Evolutionary conservation across 208 protist genomes (phyloP), one percentile per base, ranked within the genome.

Genomic region (Sergeia podlipaevii): DNA sequence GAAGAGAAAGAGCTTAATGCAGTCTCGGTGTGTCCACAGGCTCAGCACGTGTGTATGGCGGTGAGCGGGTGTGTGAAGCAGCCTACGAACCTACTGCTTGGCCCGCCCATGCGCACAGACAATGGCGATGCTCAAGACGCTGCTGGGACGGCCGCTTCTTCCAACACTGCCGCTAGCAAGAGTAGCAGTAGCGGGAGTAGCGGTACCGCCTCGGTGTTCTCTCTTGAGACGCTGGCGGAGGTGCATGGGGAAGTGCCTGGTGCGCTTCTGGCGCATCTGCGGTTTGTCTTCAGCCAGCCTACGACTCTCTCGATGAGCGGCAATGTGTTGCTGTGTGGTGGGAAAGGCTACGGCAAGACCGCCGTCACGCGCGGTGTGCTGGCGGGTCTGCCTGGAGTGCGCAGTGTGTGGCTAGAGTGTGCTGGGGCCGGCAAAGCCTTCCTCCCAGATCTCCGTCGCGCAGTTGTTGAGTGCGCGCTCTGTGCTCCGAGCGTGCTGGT

Each of bases 271-370:
- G 28, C 46, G n/a, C 66, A 76, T 46, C 65, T 91, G 0, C 34
- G 59, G 13, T 64, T 39, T 51, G 64, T 63, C 37, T 71, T 87
- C 18, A 42, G 44, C 32, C 57, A 62, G 18, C 17, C 36, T 11
- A 34, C 65, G 23, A 45, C 20, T 46, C 61, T 60, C 10, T 42
- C 57, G 24, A 28, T 41, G 8, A 63, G 57, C 50, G 62, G 69
- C 38, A 95, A 92, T 67, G 77, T 95, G 18, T 65, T 95, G 1
- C 36, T 95, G 4, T 89, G 77, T 68, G 88, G 88, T 46, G 82
- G 74, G 3, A 86, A 80, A 48, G 88, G 88, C n/a, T 85, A 76
- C 46, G 88, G 88, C 44, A 95, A 92, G 73, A 81, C 72, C 37
- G 70, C 81, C 42, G 41, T 95, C 44, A 69, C 80, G 32, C 49